Evolutionary conservation across 2,329 filamentous ascomycete species (phyloP).

Genomic region (Aspergillus hiratsukae): DNA sequence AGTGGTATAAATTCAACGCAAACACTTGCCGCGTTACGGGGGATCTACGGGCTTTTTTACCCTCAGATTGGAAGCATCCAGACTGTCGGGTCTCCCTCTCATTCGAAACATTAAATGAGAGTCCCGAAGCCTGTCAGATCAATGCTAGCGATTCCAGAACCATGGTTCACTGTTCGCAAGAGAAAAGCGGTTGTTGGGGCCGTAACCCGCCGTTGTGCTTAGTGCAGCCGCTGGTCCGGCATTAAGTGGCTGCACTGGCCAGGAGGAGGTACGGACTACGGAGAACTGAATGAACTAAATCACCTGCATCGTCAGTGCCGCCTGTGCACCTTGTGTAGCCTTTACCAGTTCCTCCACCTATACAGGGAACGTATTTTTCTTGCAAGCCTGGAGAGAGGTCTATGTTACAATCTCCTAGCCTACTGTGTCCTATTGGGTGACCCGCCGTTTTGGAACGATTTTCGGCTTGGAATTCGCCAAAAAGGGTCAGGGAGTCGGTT

Average conservation of each 20-base stretch:
- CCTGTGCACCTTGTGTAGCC: neutral
- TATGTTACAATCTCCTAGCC: too few species aligned
- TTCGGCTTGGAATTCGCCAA: too few species aligned
- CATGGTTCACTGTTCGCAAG: constrained; percentile 32
- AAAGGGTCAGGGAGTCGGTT: too few species aligned
- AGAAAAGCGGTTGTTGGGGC: constrained; percentile 16
- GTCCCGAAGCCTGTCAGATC: constrained; percentile 7
- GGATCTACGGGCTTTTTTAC: constrained; percentile 12
- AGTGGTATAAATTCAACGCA: neutral
- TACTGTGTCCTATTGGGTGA: neutral
- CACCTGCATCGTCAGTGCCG: neutral
- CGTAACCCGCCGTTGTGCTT: constrained; percentile 24
- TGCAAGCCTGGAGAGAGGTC: too few species aligned
- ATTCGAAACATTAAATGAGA: constrained; percentile 2
- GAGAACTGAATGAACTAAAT: neutral
- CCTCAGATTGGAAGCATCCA: constrained; percentile 20
- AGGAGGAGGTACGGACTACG: too few species aligned
- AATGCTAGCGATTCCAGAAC: constrained; percentile 27
- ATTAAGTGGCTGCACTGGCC: neutral
- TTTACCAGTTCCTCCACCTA: neutral
- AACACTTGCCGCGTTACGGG: neutral
- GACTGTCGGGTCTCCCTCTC: constrained; percentile 19
- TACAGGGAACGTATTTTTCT: neutral
- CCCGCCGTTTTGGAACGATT: too few species aligned
- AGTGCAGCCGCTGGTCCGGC: neutral